Conservation (phyloP, 2,329 filamentous ascomycete species). For the Fusarium devonianum region DNA sequence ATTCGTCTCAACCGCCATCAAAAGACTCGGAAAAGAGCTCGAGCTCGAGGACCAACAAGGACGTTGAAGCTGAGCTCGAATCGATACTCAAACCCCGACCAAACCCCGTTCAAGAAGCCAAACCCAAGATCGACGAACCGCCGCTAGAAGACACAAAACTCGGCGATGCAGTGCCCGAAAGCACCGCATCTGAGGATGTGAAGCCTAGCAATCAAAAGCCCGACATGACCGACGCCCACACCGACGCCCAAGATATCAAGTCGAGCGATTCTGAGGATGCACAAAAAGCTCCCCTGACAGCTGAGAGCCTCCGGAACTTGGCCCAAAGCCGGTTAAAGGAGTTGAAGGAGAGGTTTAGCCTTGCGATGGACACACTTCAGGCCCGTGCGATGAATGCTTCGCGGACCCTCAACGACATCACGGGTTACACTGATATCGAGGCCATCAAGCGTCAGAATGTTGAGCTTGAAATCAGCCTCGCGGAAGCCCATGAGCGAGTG, state of each 20-base stretch:
- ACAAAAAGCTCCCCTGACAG: slow-evolving; percentile 24
- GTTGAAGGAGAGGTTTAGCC: slow-evolving; percentile 46
- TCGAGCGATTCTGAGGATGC: slow-evolving; percentile 10
- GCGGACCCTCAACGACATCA: slow-evolving; percentile 90
- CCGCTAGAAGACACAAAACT: slow-evolving; percentile 11
- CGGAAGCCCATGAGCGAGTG: slow-evolving; percentile 68
- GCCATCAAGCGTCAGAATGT: slow-evolving; percentile 81
- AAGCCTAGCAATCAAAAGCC: slow-evolving; percentile 9
- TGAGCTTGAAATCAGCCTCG: slow-evolving; percentile 66
- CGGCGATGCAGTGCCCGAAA: slow-evolving; percentile 1
- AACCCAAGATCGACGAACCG: slow-evolving; percentile 13
- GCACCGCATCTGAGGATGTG: neutral
- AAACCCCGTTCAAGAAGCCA: slow-evolving; percentile 18
- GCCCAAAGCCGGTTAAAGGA: slow-evolving; percentile 45
- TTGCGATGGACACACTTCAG: slow-evolving; percentile 87
- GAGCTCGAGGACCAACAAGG: slow-evolving; percentile 22
- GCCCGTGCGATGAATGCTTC: slow-evolving; percentile 84
- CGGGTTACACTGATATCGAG: slow-evolving; percentile 93
- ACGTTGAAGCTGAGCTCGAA: slow-evolving; percentile 30
- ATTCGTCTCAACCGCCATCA: slow-evolving; percentile 40
- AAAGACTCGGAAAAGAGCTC: slow-evolving; percentile 21
- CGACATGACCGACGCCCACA: too few species aligned
- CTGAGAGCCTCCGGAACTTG: slow-evolving; percentile 42
- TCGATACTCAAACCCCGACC: slow-evolving; percentile 32
- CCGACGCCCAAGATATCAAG: slow-evolving; percentile 1